A percentile compares a stretch with the other conserved stretches of the same genome.
Evolutionary conservation across 176 grass and related monocot genomes (phyloP).

Genomic region (Oryza punctata): DNA sequence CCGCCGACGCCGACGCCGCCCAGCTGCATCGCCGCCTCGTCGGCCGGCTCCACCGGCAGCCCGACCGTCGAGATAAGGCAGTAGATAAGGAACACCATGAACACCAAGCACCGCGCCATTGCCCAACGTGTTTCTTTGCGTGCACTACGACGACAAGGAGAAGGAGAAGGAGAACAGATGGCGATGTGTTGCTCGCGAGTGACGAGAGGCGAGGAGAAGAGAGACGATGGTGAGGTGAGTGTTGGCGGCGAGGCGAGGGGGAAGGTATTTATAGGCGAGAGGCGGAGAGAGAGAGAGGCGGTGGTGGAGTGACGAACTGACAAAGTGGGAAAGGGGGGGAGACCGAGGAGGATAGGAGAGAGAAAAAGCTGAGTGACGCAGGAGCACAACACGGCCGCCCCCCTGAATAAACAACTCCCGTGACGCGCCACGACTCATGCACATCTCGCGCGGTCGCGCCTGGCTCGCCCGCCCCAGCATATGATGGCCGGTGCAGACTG

Average conservation of each 20-base stretch:
- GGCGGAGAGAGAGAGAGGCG: background rate
- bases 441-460: background rate
- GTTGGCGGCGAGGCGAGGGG: background rate
- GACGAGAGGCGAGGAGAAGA: background rate
- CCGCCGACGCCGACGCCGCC: background rate
- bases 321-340: conserved; percentile 20
- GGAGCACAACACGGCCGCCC: background rate
- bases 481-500: too few species aligned
- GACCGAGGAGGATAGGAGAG: conserved; percentile 50
- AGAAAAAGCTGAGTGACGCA: background rate
- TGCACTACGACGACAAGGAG: background rate
- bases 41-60: conserved; percentile 43
- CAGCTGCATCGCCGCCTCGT: conserved; percentile 49
- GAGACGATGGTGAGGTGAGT: background rate
- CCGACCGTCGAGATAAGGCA: conserved; percentile 74
- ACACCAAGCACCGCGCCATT: conserved; percentile 51
- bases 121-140: background rate
- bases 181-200: background rate
- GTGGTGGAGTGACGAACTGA: background rate
- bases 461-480: too few species aligned
- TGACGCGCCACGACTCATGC: background rate
- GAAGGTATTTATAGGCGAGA: conserved; percentile 52
- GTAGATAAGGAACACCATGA: conserved; percentile 56
- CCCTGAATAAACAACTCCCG: background rate
- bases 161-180: background rate